Evolutionary conservation across 306 rosid genomes (phyloP).

Genomic region (Crotalaria pallida): DNA sequence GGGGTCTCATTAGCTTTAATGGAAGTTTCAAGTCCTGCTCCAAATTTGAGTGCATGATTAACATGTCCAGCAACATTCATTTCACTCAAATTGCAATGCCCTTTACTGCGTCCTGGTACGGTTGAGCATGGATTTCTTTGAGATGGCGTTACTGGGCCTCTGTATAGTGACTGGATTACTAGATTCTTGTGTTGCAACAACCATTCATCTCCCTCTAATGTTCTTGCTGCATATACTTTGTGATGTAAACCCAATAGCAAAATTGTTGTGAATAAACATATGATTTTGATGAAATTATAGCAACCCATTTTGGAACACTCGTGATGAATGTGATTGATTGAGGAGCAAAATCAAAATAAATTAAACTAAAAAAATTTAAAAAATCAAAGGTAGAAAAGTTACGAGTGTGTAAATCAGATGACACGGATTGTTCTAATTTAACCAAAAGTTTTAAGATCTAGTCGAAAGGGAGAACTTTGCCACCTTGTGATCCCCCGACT

Average conservation of each 20-base stretch:
- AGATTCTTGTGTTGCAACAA: neutral
- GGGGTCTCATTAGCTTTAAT: neutral
- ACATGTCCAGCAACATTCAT: conserved; percentile 11
- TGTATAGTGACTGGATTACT: conserved; percentile 17
- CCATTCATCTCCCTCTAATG: conserved; percentile 27
- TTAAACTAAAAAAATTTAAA: too few relatives aligned
- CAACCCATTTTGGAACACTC: conserved; percentile 10
- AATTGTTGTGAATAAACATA: conserved; percentile 1
- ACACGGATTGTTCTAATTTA: too few relatives aligned
- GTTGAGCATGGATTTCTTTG: conserved; percentile 31
- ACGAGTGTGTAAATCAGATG: too few relatives aligned
- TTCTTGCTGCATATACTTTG: neutral
- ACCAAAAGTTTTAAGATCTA: too few relatives aligned
- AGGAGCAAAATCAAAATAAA: neutral
- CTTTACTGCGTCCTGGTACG: conserved; percentile 27
- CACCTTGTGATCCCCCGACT: too few relatives aligned
- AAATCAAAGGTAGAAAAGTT: too few relatives aligned
- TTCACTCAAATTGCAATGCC: conserved; percentile 22
- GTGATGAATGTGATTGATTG: neutral
- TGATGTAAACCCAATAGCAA: conserved; percentile 7
- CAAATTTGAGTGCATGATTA: neutral
- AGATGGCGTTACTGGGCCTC: conserved; percentile 21
- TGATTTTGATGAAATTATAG: neutral
- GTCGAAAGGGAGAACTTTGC: too few relatives aligned
- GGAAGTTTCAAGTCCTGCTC: neutral